These are phyloP conservation scores for Blastocystis sp. DNA, from an alignment of 352 stramenopile species.

Conservation along the genomic window DNA sequence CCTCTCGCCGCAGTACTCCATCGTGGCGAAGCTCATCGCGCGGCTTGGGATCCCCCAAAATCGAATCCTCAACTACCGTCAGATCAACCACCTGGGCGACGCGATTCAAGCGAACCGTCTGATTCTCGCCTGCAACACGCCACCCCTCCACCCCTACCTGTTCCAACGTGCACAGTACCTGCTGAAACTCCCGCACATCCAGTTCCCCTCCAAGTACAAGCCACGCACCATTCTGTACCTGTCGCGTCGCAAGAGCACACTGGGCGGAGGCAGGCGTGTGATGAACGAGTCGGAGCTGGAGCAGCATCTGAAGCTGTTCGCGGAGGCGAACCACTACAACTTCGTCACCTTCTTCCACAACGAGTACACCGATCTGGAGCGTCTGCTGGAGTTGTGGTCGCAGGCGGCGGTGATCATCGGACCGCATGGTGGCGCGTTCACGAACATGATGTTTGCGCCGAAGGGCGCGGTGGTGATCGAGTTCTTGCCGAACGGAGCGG, in stretches of 20 bases:
- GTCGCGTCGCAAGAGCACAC: slow-evolving; percentile 19
- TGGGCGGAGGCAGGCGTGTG: slow-evolving; percentile 25
- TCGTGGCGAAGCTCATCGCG: slow-evolving; percentile 17
- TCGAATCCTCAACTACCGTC: slow-evolving; percentile 21
- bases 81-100: background rate
- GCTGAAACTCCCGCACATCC: slow-evolving; percentile 44
- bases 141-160: slow-evolving; percentile 71
- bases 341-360: slow-evolving; percentile 54
- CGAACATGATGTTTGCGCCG: slow-evolving; percentile 59
- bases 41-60: slow-evolving; percentile 37
- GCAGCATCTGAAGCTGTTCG: slow-evolving; percentile 1
- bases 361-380: slow-evolving; percentile 31
- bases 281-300: slow-evolving; percentile 51
- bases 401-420: slow-evolving; percentile 28
- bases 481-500: slow-evolving; percentile 54
- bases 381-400: slow-evolving; percentile 56
- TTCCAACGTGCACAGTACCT: slow-evolving; percentile 63
- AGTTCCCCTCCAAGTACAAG: background rate
- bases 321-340: slow-evolving; percentile 2
- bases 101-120: slow-evolving; percentile 22
- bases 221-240: slow-evolving; percentile 41
- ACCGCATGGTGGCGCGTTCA: slow-evolving; percentile 66
- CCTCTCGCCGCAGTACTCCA: slow-evolving; percentile 25
- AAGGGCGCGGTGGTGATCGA: slow-evolving; percentile 37
- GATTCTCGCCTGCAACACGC: slow-evolving; percentile 45